Percentiles rank a stretch among this genome's conserved stretches.
phyloP scores from a whole-genome alignment of 139 green algal species.

The Closterium sp. region DNA sequence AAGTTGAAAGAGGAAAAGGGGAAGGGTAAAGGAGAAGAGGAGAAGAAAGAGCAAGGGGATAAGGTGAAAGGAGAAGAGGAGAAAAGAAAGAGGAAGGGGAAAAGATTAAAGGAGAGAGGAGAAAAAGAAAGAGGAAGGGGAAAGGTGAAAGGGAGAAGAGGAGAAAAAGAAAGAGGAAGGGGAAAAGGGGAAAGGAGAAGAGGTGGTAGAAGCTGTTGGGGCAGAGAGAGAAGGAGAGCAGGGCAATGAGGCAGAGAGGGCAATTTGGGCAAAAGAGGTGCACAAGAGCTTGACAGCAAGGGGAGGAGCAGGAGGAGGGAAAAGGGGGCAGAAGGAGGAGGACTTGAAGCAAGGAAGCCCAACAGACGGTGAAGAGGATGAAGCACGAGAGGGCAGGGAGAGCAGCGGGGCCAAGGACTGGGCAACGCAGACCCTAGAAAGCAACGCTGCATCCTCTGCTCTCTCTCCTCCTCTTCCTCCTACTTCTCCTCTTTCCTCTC shows the following conservation, averaged over 20 bases:
- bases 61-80: background rate
- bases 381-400: background rate
- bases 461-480: background rate
- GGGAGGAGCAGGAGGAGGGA: background rate
- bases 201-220: no score
- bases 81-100: background rate
- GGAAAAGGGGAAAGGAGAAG: no score
- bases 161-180: background rate
- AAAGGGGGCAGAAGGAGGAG: background rate
- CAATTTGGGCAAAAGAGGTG: no score
- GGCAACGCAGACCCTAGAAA: no score
- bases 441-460: no score
- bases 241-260: no score
- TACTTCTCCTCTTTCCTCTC: no score
- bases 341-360: background rate
- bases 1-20: background rate
- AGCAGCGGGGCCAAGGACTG: background rate
- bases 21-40: background rate
- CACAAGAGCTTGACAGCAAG: no score
- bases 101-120: background rate
- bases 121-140: background rate
- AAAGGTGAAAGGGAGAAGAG: background rate
- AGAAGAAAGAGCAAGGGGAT: background rate
- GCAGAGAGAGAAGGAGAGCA: no score
- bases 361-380: background rate